These are phyloP conservation scores for Boletales sp. DNA, from an alignment of 768 basidiomycete genomes.

Conservation along the genomic window DNA sequence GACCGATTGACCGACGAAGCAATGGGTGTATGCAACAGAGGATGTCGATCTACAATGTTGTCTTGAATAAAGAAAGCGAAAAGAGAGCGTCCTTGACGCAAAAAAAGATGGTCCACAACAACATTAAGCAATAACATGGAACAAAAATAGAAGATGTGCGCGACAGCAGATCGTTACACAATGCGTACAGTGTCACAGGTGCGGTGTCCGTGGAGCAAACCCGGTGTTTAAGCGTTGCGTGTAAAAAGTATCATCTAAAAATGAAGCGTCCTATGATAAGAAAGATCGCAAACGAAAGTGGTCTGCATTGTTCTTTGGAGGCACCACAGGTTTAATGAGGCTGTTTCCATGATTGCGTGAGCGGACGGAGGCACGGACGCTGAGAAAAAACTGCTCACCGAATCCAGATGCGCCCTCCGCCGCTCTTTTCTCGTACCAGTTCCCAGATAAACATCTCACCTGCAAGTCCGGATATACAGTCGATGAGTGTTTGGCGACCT, in stretches of 20 bases:
- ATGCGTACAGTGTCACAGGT: constrained; percentile 12
- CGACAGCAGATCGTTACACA: constrained; percentile 3
- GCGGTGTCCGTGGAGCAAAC: constrained; percentile 11
- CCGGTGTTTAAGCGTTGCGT: not conserved
- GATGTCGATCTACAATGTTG: not conserved
- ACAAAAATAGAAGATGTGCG: constrained; percentile 1
- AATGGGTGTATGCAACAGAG: not conserved
- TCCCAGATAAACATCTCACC: constrained; percentile 46
- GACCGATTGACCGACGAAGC: constrained; percentile 27
- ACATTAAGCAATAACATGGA: constrained; percentile 14
- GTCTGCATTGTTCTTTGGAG: constrained; percentile 20
- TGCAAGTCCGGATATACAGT: constrained; percentile 41
- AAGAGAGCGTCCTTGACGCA: constrained; percentile 2
- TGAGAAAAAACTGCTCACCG: constrained; percentile 40
- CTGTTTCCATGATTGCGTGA: constrained; percentile 5
- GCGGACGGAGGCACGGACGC: not conserved
- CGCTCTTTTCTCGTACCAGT: constrained; percentile 59
- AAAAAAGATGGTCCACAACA: constrained; percentile 9
- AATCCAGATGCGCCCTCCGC: constrained; percentile 59
- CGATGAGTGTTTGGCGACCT: constrained; percentile 53
- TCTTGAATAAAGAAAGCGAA: not conserved
- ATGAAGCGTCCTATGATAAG: constrained; percentile 18
- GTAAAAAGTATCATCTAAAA: constrained; percentile 16
- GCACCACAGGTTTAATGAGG: constrained; percentile 19
- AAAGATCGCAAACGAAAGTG: constrained; percentile 14